Conservation (phyloP, 805 yeast genomes). For the Kazachstania bromeliacearum region DNA sequence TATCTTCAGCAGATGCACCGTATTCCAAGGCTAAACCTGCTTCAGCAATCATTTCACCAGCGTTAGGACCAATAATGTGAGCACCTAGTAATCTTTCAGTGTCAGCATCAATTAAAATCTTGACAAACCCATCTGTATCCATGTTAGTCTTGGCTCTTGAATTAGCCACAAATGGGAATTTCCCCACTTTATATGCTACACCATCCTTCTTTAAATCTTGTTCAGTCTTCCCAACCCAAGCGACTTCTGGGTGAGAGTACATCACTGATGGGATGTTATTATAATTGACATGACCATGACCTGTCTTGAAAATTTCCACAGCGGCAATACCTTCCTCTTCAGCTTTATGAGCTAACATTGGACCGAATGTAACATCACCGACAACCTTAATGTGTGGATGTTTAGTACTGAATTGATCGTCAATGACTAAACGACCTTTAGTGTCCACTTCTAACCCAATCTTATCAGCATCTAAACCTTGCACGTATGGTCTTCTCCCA, state of each 20-base stretch:
- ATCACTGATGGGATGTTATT: constrained; percentile 96
- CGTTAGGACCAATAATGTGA: constrained; percentile 95
- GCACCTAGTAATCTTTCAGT: constrained; percentile 94
- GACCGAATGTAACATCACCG: constrained; percentile 98
- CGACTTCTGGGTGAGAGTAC: constrained; percentile 99
- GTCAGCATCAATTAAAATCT: constrained; percentile 91
- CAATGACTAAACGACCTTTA: constrained; percentile 89
- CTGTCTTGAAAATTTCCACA: constrained; percentile 84
- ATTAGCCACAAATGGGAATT: constrained; percentile 98
- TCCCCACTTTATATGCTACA: constrained; percentile 85
- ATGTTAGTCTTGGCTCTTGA: constrained; percentile 97
- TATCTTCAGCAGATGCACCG: constrained; percentile 97
- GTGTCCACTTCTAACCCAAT: constrained; percentile 86
- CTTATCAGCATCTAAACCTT: constrained; percentile 80
- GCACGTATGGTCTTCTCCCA: constrained; percentile 96
- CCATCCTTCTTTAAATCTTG: constrained; percentile 90
- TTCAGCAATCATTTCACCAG: constrained; percentile 99
- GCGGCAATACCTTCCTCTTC: constrained; percentile 99
- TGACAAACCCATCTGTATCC: constrained; percentile 96
- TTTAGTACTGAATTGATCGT: constrained; percentile 86
- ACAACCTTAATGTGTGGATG: constrained; percentile 89
- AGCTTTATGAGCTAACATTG: constrained; percentile 99
- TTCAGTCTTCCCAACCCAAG: constrained; percentile 98
- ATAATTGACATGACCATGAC: constrained; percentile 97
- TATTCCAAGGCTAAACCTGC: constrained; percentile 95